Evolutionary conservation across 2,329 filamentous ascomycete species (phyloP), one percentile per base, ranked within the genome.

Genomic region (Dactylellina haptotyla): DNA sequence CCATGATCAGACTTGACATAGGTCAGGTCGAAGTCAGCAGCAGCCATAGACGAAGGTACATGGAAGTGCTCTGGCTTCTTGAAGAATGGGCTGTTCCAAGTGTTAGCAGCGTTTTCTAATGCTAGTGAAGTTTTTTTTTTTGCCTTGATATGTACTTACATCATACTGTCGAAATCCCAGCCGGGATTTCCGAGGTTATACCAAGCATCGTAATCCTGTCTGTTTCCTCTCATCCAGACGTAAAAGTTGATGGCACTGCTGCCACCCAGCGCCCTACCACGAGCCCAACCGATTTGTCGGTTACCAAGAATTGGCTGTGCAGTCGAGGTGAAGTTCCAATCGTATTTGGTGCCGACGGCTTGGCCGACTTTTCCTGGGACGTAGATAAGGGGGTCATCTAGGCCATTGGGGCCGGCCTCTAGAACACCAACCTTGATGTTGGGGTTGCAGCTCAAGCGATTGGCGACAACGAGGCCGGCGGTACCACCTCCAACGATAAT

Each of bases 191-290:
- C 87, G 4, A 89, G 79, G 25, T 81, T 79, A 39, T 83, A 84
- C 87, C 87, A 89, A 0, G 82, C 82, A 78, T 89, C 84, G 45
- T 85, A 84, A 51, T 87, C 85, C 25, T 81, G 80, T 37, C 77
- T 79, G 54, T 80, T 82, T 9, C 82, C 84, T 45, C 84, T 82
- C 59, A 78, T 79, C 75, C 76, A 81, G 14, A 80, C 74, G 76
- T 79, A 79, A 20, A 77, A 78, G 50, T 81, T 80, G 64, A 81
- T 77, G 4, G 79, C 76, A 32, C 77, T 80, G 10, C 78, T 76
- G 12, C 80, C 80, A 18, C 80, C 80, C 1, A 81, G 75, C 2
- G 77, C 80, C 10, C 77, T 77, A 25, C 69, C 69, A 65, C 67
- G 45, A 25, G 67, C 34, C 53, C 59, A 72, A 14, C 4, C 6